These are phyloP conservation scores for Starmerella lactis-condensi DNA, from an alignment of 805 yeast genomes.

Conservation along the genomic window DNA sequence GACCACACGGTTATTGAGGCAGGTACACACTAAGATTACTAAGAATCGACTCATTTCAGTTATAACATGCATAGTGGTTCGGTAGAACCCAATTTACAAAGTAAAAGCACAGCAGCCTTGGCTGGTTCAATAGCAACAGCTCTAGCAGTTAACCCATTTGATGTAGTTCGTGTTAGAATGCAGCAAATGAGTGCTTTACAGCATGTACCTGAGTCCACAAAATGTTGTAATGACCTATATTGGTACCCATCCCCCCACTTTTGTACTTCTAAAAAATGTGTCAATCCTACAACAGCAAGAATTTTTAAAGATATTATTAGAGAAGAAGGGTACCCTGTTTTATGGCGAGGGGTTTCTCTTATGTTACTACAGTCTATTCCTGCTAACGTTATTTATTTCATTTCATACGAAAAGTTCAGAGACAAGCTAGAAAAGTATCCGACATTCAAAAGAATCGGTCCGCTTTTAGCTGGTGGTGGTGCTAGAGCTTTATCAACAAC, in stretches of 20 bases:
- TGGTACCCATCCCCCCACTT: constrained; percentile 24
- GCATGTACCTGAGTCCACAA: constrained; percentile 1
- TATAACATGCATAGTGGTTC: no score
- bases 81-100: no score
- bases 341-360: constrained; percentile 79
- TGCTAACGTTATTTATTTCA: constrained; percentile 78
- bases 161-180: constrained; percentile 28
- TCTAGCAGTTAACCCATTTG: constrained; percentile 27
- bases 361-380: constrained; percentile 79
- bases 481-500: constrained; percentile 77
- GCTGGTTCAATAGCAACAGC: constrained; percentile 28
- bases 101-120: constrained; percentile 25
- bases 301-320: constrained; percentile 37
- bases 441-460: constrained; percentile 35
- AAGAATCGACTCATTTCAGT: no score
- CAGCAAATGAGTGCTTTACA: constrained; percentile 23
- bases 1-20: no score
- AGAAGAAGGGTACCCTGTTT: constrained; percentile 55
- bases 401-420: constrained; percentile 75
- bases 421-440: constrained; percentile 39
- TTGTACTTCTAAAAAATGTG: no score
- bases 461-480: constrained; percentile 65
- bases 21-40: no score
- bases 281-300: not conserved
- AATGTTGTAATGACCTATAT: constrained; percentile 25